These are phyloP conservation scores for Tetrapisispora nanseiensis DNA, from an alignment of 805 yeast genomes.

Conservation along the genomic window DNA sequence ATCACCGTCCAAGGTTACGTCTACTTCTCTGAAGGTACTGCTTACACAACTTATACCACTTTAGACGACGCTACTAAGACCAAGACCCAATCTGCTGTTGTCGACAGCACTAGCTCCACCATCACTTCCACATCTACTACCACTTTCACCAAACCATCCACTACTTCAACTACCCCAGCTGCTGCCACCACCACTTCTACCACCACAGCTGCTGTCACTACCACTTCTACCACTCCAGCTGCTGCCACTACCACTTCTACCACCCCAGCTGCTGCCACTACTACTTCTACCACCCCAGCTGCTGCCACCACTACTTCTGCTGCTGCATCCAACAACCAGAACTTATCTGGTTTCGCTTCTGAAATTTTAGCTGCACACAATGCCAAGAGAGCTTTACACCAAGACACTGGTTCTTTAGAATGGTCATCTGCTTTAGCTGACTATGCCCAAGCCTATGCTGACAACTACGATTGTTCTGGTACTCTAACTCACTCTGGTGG, in stretches of 20 bases:
- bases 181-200: neutral
- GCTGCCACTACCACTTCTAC: conserved; percentile 2
- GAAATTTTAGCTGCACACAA: conserved; percentile 55
- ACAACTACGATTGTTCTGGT: conserved; percentile 45
- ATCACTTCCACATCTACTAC: conserved; percentile 5
- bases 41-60: conserved; percentile 19
- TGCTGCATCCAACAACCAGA: conserved; percentile 2
- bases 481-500: conserved; percentile 47
- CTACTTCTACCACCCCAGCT: conserved; percentile 7
- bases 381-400: conserved; percentile 43
- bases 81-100: conserved; percentile 6
- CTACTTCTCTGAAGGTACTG: conserved; percentile 18
- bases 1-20: conserved; percentile 24
- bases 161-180: conserved; percentile 8
- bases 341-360: conserved; percentile 18
- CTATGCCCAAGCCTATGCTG: conserved; percentile 44
- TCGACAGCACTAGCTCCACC: neutral
- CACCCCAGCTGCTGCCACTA: conserved; percentile 5
- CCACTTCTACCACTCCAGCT: conserved; percentile 1
- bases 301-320: conserved; percentile 14
- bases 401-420: conserved; percentile 32
- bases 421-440: conserved; percentile 40
- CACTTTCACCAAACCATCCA: conserved; percentile 7
- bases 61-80: conserved; percentile 9
- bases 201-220: conserved; percentile 3